phyloP scores from a whole-genome alignment of 2,329 filamentous ascomycete genomes.

The Colletotrichum viniferum region DNA sequence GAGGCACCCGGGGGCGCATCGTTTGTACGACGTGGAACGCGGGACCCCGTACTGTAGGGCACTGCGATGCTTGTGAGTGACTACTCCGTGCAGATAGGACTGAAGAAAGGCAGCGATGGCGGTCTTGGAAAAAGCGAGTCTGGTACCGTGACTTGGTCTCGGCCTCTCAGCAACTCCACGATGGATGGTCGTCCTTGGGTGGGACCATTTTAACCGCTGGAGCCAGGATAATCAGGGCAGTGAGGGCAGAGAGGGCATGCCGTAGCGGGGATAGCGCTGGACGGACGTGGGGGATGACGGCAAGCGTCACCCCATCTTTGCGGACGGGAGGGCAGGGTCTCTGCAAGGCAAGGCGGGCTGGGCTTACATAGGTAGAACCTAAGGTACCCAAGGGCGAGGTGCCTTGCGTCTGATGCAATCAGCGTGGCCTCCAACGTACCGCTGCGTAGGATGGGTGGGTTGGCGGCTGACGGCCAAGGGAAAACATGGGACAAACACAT shows the following conservation, averaged over 20 bases:
- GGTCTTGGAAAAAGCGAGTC: background rate
- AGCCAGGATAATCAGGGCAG: slow-evolving; percentile 1
- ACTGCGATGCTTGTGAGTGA: background rate
- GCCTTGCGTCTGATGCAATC: background rate
- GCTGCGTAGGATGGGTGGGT: background rate
- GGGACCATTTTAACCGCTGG: slow-evolving; percentile 3
- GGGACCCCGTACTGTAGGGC: background rate
- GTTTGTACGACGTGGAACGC: background rate
- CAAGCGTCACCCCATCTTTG: slow-evolving; percentile 9
- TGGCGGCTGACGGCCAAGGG: background rate
- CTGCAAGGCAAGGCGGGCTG: background rate
- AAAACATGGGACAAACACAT: slow-evolving; percentile 16
- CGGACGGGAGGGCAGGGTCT: background rate
- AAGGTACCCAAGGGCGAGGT: background rate
- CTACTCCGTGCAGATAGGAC: background rate
- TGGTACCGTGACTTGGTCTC: background rate
- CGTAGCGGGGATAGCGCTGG: background rate
- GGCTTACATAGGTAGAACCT: no score
- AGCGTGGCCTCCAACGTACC: background rate
- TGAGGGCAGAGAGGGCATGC: background rate
- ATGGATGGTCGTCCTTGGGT: background rate
- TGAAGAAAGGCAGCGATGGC: background rate
- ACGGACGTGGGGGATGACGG: slow-evolving; percentile 1
- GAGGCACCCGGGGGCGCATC: background rate
- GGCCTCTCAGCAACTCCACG: background rate